Conservation (phyloP, 331 rosid genomes). For the Cucumis variabilis region DNA sequence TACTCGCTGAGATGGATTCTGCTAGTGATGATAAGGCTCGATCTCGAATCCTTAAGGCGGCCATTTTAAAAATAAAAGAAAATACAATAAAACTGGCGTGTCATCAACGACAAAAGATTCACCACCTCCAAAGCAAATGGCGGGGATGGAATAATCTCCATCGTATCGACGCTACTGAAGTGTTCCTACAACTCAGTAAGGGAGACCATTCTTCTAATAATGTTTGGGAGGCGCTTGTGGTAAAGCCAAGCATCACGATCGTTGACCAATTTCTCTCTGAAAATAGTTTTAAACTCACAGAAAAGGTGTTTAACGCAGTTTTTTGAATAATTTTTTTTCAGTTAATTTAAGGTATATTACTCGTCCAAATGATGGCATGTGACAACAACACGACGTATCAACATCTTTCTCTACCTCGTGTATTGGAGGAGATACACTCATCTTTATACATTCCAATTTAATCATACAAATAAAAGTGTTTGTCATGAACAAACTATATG, state of each 20-base stretch:
- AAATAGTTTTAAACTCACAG: not conserved
- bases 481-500: too few species aligned
- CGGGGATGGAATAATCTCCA: slow-evolving; percentile 48
- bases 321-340: not conserved
- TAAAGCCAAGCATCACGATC: slow-evolving; percentile 41
- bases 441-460: too few species aligned
- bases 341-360: too few species aligned
- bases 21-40: slow-evolving; percentile 32
- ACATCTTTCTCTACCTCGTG: not conserved
- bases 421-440: too few species aligned
- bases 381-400: not conserved
- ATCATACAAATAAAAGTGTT: too few species aligned
- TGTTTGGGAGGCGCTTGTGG: slow-evolving; percentile 61
- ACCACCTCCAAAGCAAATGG: slow-evolving; percentile 46
- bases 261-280: slow-evolving; percentile 47
- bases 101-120: slow-evolving; percentile 68
- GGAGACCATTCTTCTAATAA: slow-evolving; percentile 15
- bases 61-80: slow-evolving; percentile 57
- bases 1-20: slow-evolving; percentile 45
- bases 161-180: slow-evolving; percentile 73
- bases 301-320: not conserved
- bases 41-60: slow-evolving; percentile 45
- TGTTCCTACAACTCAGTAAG: not conserved
- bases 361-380: slow-evolving; percentile 11
- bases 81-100: slow-evolving; percentile 64